Evolutionary conservation across 2,329 filamentous ascomycete genomes (phyloP), one percentile per base, ranked within the genome.

Genomic region (Ophiostoma sp.): DNA sequence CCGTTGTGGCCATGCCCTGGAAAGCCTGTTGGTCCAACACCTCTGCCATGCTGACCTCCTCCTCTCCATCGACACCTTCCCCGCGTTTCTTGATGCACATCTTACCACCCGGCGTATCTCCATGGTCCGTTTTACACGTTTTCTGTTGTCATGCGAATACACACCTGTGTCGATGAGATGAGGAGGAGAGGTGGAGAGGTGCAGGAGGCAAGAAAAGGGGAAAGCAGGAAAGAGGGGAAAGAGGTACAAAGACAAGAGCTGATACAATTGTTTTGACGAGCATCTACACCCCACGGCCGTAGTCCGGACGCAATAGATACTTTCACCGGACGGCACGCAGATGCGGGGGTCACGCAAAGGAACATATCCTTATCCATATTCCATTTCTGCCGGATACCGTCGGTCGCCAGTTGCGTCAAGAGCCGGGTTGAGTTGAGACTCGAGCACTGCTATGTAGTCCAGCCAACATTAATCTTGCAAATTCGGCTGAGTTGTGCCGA

Each of bases 401-500:
- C 61, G 39, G 33, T n/a, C 2, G 61, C 12, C 33, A 25, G n/a
- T 9, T 55, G 12, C 15, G 11, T 19, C 15, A 15, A 48, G 15
- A 12, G 15, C 6, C 15, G 12, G 4, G 15, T 48, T 48, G 42
- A 48, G 15, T 19, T 19, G 3, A 48, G 12, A 4, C 1, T 48
- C 5, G 42, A 48, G 11, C 42, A 33, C n/a, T 19, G 28, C 19
- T 12, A n/a, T 19, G 11, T 3, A 36, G 28, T 31, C 57, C 8
- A 11, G 12, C 28, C 28, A 33, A 33, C 15, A 36, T 12, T 4
- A 12, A 63, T 5, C 3, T 17, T 28, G 22, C 36, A 19, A 12
- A 25, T 12, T 36, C 61, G 61, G 61, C 61, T 66, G 36, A n/a
- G 36, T 66, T 17, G 36, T 66, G 33, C 61, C 61, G 61, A 66